These are phyloP conservation scores for Thalia dealbata DNA, from an alignment of 176 grass and related monocot genomes.

Conservation along the genomic window DNA sequence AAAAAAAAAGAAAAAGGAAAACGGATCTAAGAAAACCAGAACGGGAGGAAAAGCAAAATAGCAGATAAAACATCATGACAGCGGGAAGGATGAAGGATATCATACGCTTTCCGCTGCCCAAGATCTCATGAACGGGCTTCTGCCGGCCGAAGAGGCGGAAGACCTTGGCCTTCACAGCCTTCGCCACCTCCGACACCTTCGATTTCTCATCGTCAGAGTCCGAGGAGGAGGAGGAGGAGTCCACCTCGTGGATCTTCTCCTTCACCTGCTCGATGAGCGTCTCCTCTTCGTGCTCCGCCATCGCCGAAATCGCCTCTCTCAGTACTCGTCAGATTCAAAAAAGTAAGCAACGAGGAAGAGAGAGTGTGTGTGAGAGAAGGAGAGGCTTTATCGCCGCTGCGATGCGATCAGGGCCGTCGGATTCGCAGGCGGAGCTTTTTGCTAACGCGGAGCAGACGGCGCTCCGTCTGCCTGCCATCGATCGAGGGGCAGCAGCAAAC, in stretches of 20 bases:
- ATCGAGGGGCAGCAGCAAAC: no score
- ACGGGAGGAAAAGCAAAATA: not conserved
- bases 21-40: not conserved
- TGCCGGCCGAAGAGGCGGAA: slow-evolving; percentile 53
- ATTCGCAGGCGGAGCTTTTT: no score
- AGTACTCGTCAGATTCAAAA: no score
- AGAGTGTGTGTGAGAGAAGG: no score
- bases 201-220: slow-evolving; percentile 29
- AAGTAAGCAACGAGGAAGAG: no score
- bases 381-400: no score
- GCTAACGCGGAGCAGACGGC: no score
- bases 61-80: not conserved
- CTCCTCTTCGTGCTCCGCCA: slow-evolving; percentile 35
- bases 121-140: slow-evolving; percentile 55
- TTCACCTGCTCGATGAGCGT: slow-evolving; percentile 31
- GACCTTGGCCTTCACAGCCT: slow-evolving; percentile 19
- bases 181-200: slow-evolving; percentile 3
- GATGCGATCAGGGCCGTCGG: no score
- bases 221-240: not conserved
- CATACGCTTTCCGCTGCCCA: slow-evolving; percentile 77
- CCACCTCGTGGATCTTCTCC: slow-evolving; percentile 28
- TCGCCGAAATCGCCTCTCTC: not conserved
- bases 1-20: not conserved
- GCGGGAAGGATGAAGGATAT: not conserved
- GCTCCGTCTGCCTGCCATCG: no score